A percentile compares a stretch with the other conserved stretches of the same genome.
Evolutionary conservation across 208 protist genomes (phyloP).

Genomic region (Leishmania major): DNA sequence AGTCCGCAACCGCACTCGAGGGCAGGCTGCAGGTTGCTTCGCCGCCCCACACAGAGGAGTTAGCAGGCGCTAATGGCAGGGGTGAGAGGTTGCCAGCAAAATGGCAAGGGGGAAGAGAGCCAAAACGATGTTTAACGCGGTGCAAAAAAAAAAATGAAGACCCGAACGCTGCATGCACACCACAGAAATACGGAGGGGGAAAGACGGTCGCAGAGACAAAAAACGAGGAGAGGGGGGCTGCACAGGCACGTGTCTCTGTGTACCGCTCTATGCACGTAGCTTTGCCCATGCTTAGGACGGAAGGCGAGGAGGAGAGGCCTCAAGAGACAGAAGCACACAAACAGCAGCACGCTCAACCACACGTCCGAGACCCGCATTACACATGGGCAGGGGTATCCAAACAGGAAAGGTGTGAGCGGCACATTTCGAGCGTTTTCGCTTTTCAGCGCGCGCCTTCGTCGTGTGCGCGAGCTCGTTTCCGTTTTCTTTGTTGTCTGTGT

Average conservation of each 20-base stretch:
- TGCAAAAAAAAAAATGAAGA: constrained; percentile 1
- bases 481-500: neutral
- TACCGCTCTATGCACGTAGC: neutral
- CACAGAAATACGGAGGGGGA: neutral
- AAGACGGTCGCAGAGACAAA: neutral
- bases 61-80: neutral
- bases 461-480: neutral
- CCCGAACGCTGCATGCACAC: neutral
- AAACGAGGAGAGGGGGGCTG: neutral
- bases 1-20: neutral
- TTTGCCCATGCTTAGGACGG: neutral
- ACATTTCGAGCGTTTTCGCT: neutral
- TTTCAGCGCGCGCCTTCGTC: neutral
- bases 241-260: neutral
- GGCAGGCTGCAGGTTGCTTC: neutral
- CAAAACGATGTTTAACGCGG: neutral
- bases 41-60: neutral
- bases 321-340: neutral
- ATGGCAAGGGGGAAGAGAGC: neutral
- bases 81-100: neutral
- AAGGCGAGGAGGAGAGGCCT: neutral
- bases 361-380: neutral
- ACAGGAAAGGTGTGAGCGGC: neutral
- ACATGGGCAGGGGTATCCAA: neutral
- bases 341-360: neutral